These are phyloP conservation scores for Alopecurus myosuroides DNA, from an alignment of 176 grass and related monocot genomes.

Conservation along the genomic window DNA sequence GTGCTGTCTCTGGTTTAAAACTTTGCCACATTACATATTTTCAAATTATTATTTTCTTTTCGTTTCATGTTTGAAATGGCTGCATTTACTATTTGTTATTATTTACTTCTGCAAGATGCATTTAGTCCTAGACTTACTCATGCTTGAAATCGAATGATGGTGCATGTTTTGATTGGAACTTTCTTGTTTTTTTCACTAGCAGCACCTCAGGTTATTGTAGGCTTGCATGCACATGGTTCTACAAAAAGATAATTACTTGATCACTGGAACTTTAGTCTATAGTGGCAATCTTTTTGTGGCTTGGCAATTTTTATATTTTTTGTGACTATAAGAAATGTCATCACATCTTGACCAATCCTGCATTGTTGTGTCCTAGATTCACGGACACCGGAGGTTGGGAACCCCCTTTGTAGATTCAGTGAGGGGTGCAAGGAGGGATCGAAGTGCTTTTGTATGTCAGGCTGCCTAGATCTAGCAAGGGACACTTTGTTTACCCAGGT, in stretches of 20 bases:
- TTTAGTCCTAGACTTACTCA: background rate
- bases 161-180: background rate
- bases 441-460: no score
- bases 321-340: background rate
- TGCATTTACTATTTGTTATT: conserved; percentile 11
- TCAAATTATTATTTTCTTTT: background rate
- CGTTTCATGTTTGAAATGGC: background rate
- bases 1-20: background rate
- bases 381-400: no score
- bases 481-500: no score
- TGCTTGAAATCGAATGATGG: background rate
- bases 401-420: no score
- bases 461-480: no score
- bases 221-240: background rate
- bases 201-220: background rate
- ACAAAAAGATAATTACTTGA: background rate
- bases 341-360: no score
- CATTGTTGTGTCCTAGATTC: no score
- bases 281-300: background rate
- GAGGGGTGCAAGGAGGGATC: no score
- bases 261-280: background rate
- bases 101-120: conserved; percentile 5
- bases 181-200: background rate
- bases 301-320: background rate
- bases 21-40: background rate